Evolutionary conservation across 1,284 basidiomycete genomes (phyloP), one percentile per base, ranked within the genome.

Genomic region (Somion occarium): DNA sequence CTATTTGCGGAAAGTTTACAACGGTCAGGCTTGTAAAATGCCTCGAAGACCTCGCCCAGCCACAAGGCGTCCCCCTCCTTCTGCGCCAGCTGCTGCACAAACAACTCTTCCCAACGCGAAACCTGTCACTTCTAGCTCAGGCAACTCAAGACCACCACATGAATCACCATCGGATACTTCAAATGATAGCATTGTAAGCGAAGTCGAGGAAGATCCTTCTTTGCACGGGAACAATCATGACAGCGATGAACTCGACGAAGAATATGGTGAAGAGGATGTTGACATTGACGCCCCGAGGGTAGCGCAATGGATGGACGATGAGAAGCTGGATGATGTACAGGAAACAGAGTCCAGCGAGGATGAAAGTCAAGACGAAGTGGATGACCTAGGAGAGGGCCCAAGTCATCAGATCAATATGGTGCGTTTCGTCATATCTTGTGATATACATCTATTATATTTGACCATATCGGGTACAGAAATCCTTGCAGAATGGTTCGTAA

Each of bases 231-330:
- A 50, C 19, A 50, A 56, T 22, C 58, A 63, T 24, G n/a, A n/a
- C n/a, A n/a, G n/a, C n/a, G 30, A 34, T 7, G 30, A 34, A 7
- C 15, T 34, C 7, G 30, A 7, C 7, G 30, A 56, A 22, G 57
- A 62, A 42, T 20, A 19, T 24, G 38, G 20, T 20, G 56, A 64
- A 46, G 56, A 60, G 24, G 57, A 66, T 50, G 46, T 53, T 1
- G 63, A 67, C 52, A 56, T 58, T 1, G 67, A 69, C 44, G 62
- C 56, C 3, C 60, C 65, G 2, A 56, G 67, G 2, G 62, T 64
- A 5, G 63, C 61, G 2, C 66, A 67, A 51, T 69, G 65, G 63
- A 58, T 64, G 9, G 66, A 65, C 44, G 70, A 72, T n/a, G 69
- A 69, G 37, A 65, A 65, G 26, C 46, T 66, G 38, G 63, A 69